phyloP scores from a whole-genome alignment of 768 basidiomycete species.

The Dioszegia hungarica region DNA sequence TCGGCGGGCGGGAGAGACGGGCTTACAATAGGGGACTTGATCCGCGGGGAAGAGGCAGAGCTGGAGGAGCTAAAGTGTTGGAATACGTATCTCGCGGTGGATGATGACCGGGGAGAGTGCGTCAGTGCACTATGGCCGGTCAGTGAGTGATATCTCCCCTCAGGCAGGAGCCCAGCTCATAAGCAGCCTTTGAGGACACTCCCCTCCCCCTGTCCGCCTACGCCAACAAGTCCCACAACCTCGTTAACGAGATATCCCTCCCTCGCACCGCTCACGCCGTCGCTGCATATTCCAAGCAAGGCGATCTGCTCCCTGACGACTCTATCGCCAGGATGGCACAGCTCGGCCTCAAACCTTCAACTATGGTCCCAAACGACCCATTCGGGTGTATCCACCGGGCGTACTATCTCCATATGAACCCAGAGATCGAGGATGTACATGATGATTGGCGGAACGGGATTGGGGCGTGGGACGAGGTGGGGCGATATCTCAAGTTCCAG shows the following conservation, averaged over 20 bases:
- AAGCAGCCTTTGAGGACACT: not conserved
- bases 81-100: conserved; percentile 1
- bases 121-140: not conserved
- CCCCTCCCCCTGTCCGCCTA: not conserved
- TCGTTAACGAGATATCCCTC: not conserved
- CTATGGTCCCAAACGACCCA: not conserved
- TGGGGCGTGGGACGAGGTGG: conserved; percentile 5
- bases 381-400: not conserved
- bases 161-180: not conserved
- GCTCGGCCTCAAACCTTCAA: not conserved
- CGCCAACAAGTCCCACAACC: not conserved
- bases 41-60: conserved; percentile 5
- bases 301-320: not conserved
- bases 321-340: not conserved
- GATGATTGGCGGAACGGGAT: conserved; percentile 5
- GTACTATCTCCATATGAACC: not conserved
- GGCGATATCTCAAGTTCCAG: conserved; percentile 11
- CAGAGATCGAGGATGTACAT: not conserved
- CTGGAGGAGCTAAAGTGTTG: conserved; percentile 2
- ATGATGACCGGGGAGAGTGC: not conserved
- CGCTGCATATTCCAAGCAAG: not conserved
- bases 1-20: not conserved
- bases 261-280: not conserved
- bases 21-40: conserved; percentile 1
- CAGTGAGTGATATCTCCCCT: not conserved